Percentiles rank a stretch among this genome's conserved stretches.
These are phyloP conservation scores for Tetracladium setigerum DNA, from an alignment of 495 filamentous ascomycete species.

Conservation along the genomic window DNA sequence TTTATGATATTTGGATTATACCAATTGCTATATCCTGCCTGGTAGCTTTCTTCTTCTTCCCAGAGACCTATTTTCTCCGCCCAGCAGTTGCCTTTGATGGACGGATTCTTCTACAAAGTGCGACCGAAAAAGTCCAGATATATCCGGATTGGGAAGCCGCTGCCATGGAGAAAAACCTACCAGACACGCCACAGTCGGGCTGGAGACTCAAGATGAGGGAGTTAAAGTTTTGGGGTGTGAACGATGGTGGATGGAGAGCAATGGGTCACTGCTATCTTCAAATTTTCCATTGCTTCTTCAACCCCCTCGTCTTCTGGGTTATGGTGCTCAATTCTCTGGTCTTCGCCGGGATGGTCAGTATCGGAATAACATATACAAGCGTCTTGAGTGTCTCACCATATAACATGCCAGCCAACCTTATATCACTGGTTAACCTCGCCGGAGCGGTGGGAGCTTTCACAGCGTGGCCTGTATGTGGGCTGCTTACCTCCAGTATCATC, in stretches of 20 bases:
- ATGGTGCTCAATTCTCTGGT: slow-evolving; percentile 4
- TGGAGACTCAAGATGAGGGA: background rate
- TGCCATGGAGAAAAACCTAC: slow-evolving; percentile 5
- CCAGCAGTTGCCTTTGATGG: slow-evolving; percentile 1
- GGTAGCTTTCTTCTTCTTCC: background rate
- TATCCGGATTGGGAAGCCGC: slow-evolving; percentile 10
- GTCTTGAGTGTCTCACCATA: background rate
- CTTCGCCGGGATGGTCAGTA: slow-evolving; percentile 4
- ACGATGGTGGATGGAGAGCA: slow-evolving; percentile 8
- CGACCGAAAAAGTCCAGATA: slow-evolving; percentile 6
- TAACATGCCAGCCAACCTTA: background rate
- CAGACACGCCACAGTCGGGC: slow-evolving; percentile 1
- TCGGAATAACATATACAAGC: background rate
- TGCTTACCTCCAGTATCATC: background rate
- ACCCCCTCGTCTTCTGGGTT: slow-evolving; percentile 6
- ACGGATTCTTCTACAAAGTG: slow-evolving; percentile 3
- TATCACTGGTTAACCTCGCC: slow-evolving; percentile 2
- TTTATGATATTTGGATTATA: slow-evolving; percentile 5
- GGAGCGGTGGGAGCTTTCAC: slow-evolving; percentile 1
- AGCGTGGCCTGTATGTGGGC: slow-evolving; percentile 6
- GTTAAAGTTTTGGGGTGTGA: background rate
- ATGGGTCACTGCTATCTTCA: slow-evolving; percentile 8
- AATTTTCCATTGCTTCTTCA: slow-evolving; percentile 5
- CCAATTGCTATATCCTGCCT: slow-evolving; percentile 2
- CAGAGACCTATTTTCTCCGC: background rate